Conservation (phyloP, 2,329 filamentous ascomycete genomes). For the Phoma sp. region DNA sequence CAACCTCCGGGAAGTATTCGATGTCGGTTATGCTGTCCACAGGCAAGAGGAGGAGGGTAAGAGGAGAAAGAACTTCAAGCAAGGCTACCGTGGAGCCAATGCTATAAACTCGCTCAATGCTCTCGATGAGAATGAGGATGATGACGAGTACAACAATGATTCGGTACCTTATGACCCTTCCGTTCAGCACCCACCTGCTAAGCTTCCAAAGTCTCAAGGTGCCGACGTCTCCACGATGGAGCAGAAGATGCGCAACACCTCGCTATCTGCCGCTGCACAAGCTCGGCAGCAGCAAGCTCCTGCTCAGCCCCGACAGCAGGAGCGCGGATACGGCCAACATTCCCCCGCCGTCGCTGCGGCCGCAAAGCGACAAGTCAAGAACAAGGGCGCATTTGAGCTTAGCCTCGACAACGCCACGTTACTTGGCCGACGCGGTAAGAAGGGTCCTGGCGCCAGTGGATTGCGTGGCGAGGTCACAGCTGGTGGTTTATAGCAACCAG, state of each 20-base stretch:
- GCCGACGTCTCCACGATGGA: constrained; percentile 76
- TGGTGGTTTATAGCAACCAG: constrained; percentile 42
- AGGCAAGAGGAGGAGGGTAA: constrained; percentile 95
- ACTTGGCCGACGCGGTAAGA: constrained; percentile 72
- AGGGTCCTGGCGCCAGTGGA: constrained; percentile 50
- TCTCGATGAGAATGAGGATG: constrained; percentile 68
- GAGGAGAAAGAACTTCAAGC: constrained; percentile 79
- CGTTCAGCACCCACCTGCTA: constrained; percentile 59
- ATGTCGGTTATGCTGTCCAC: constrained; percentile 97
- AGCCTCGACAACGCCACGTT: constrained; percentile 90
- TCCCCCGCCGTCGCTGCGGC: constrained; percentile 83
- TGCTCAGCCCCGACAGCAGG: constrained; percentile 50
- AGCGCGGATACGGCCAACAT: constrained; percentile 86
- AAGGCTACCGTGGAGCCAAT: constrained; percentile 69
- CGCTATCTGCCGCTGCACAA: constrained; percentile 70
- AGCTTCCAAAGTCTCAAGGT: constrained; percentile 70
- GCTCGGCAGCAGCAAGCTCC: constrained; percentile 59
- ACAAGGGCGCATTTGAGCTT: constrained; percentile 87
- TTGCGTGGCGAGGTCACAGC: constrained; percentile 52
- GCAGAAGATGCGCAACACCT: constrained; percentile 83
- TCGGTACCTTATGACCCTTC: constrained; percentile 60
- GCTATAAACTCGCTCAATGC: constrained; percentile 70
- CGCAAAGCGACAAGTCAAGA: constrained; percentile 78
- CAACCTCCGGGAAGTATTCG: constrained; percentile 95
- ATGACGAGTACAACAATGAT: constrained; percentile 71